Conservation (phyloP, 345 rosid genomes). For the Gossypium sturtianum region DNA sequence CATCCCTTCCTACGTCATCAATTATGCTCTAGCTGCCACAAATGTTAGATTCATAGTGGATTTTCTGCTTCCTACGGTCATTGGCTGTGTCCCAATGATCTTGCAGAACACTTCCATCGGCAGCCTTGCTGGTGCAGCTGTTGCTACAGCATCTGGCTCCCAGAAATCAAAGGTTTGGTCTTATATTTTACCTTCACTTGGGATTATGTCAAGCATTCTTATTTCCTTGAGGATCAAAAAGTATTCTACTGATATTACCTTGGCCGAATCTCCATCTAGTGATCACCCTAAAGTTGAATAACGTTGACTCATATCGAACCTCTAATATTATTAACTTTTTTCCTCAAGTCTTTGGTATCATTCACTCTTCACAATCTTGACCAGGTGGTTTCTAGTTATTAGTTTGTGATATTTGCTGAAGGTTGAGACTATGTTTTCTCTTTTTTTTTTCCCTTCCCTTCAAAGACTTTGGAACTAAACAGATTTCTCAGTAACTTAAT, state of each 20-base stretch:
- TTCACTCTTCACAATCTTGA: neutral
- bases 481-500: neutral
- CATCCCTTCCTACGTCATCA: conserved; percentile 77
- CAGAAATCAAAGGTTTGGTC: conserved; percentile 60
- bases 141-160: conserved; percentile 62
- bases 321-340: neutral
- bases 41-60: conserved; percentile 68
- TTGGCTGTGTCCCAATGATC: conserved; percentile 90
- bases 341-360: neutral
- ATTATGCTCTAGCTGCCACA: conserved; percentile 90
- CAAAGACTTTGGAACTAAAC: neutral
- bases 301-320: conserved; percentile 16
- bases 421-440: neutral
- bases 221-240: conserved; percentile 71
- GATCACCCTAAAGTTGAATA: conserved; percentile 6
- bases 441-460: neutral
- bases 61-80: conserved; percentile 75
- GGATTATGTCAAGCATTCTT: conserved; percentile 70
- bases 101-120: conserved; percentile 92
- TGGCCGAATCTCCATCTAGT: conserved; percentile 26
- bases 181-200: conserved; percentile 65
- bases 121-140: conserved; percentile 93
- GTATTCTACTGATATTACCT: conserved; percentile 49
- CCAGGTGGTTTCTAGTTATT: neutral
- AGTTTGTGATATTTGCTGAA: neutral